Percentiles rank a stretch among this genome's conserved stretches.
These are phyloP conservation scores for Shiraia bambusicola DNA, from an alignment of 2,329 filamentous ascomycete species.

Conservation along the genomic window DNA sequence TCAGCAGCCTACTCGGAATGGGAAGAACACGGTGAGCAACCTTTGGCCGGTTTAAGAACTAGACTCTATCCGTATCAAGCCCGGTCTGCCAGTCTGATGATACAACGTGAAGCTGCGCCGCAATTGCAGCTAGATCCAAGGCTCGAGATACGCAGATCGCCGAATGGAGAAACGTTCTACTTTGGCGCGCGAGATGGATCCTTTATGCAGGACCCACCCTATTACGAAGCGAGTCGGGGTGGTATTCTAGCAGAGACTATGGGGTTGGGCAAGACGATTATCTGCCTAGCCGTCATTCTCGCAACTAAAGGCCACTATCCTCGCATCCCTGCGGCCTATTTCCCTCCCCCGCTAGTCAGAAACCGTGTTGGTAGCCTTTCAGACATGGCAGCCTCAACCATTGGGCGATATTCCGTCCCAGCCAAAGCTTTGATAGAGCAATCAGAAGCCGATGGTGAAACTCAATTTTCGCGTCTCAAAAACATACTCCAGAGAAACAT, in stretches of 20 bases:
- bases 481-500: conserved; percentile 37
- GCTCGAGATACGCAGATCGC: conserved; percentile 61
- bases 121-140: conserved; percentile 71
- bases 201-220: conserved; percentile 65
- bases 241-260: conserved; percentile 81
- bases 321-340: conserved; percentile 63
- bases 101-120: conserved; percentile 73
- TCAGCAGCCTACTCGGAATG: conserved; percentile 27
- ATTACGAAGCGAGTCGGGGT: conserved; percentile 73
- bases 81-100: conserved; percentile 77
- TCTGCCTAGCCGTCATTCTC: conserved; percentile 71
- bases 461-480: conserved; percentile 39
- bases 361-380: conserved; percentile 62
- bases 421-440: conserved; percentile 68
- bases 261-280: conserved; percentile 81
- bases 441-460: conserved; percentile 39
- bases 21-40: conserved; percentile 33
- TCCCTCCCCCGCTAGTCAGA: conserved; percentile 47
- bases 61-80: conserved; percentile 76
- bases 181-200: conserved; percentile 66
- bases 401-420: conserved; percentile 67
- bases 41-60: conserved; percentile 61
- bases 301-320: conserved; percentile 72
- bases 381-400: conserved; percentile 73
- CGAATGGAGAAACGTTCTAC: conserved; percentile 66